These are phyloP conservation scores for Salix dunnii DNA, from an alignment of 345 rosid species.

Conservation along the genomic window DNA sequence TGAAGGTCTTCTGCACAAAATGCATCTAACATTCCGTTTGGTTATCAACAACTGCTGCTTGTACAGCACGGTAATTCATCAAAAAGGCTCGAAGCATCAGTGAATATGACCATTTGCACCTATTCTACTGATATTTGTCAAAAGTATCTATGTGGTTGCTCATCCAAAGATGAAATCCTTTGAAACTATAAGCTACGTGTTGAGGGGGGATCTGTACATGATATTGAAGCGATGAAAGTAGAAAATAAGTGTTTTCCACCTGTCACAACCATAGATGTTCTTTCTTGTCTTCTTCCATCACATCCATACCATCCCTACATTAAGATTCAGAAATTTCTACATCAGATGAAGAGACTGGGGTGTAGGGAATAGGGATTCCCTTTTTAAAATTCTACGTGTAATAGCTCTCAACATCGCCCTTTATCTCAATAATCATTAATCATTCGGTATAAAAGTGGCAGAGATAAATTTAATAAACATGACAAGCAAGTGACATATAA, in stretches of 20 bases:
- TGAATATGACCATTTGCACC: not conserved
- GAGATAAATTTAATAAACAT: not conserved
- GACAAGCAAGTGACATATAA: not conserved
- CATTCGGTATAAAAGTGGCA: not conserved
- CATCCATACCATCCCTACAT: slow-evolving; percentile 41
- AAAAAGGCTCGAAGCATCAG: not conserved
- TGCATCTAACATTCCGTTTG: too few relatives aligned
- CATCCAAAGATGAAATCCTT: not conserved
- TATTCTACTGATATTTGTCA: slow-evolving; percentile 16
- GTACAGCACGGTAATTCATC: slow-evolving; percentile 3
- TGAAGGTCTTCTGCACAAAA: too few relatives aligned
- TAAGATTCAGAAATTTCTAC: not conserved
- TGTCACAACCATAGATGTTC: slow-evolving; percentile 32
- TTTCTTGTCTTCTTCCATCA: slow-evolving; percentile 41
- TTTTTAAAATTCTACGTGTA: not conserved
- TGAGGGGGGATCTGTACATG: not conserved
- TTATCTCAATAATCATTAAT: not conserved
- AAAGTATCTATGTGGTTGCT: slow-evolving; percentile 10
- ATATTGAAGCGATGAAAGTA: not conserved
- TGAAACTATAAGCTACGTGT: not conserved
- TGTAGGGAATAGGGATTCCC: not conserved
- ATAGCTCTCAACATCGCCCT: not conserved
- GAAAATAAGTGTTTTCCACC: not conserved
- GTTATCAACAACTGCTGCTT: not conserved
- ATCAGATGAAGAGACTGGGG: not conserved